Evolutionary conservation across 192 early-diverging fungal species (phyloP).

Genomic region (Dispira simplex): DNA sequence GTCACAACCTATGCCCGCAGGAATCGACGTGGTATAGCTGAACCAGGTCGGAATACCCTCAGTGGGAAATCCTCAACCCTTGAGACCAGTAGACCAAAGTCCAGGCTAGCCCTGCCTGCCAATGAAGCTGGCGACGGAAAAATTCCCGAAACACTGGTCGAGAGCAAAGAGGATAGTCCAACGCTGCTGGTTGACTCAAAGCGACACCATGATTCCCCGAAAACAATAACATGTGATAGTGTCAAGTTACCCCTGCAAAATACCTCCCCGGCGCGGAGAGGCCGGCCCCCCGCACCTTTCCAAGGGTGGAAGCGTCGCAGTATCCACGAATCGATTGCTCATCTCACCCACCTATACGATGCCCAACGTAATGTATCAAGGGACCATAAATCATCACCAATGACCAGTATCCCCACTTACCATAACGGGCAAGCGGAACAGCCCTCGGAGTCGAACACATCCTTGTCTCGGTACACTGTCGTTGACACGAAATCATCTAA

Average conservation of each 20-base stretch:
- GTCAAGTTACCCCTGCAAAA: background rate
- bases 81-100: too few species aligned
- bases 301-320: conserved; percentile 4
- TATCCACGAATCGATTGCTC: conserved; percentile 10
- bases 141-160: background rate
- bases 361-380: too few species aligned
- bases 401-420: background rate
- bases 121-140: too few species aligned
- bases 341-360: conserved; percentile 5
- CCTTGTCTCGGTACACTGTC: background rate
- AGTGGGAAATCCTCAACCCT: background rate
- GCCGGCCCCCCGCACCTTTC: background rate
- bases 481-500: background rate
- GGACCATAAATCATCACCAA: too few species aligned
- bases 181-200: background rate
- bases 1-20: conserved; percentile 11
- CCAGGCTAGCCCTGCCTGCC: too few species aligned
- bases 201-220: background rate
- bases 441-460: background rate
- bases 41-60: background rate
- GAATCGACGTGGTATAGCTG: background rate
- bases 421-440: background rate
- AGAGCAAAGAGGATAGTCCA: background rate
- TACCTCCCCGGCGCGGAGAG: background rate
- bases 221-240: background rate